Evolutionary conservation across 1,139 yeast genomes (phyloP), one percentile per base, ranked within the genome.

Genomic region (Candida sojae): DNA sequence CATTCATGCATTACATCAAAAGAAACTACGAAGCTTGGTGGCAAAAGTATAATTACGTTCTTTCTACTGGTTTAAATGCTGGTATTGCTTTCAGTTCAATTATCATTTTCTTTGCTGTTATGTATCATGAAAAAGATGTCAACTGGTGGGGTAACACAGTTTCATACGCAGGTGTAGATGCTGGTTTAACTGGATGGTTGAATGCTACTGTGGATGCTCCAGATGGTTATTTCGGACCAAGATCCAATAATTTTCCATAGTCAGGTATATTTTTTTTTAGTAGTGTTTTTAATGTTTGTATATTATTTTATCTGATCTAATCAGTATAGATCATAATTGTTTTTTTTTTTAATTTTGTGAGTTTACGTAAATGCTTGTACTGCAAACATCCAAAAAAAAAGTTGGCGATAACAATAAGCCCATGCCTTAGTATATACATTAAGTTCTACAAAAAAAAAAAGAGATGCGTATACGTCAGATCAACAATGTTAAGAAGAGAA

Each of bases 61-160:
- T 82, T 30, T 63, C 79, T 6, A 70, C 77, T 36, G 83, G 78
- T n/a, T 59, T 81, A 43, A 58, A 65, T n/a, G 79, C 84, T 6
- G 86, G 85, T 43, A 68, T 79, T 40, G 84, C 84, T 0, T 72
- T 78, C 48, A 59, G 74, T 42, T 75, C 79, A 1, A 63, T 79
- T 40, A 68, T 82, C 44, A 76, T 81, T 43, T 82, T 80, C 67
- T 80, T 81, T 57, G 71, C 82, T 4, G 80, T 78, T 10, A 77
- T 75, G 57, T 77, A 70, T 54, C 69, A 72, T 38, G 66, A 59
- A n/a, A 68, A 62, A 48, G 44, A 54, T 10, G 46, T 81, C 29
- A 51, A 52, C 48, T 82, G 86, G 86, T 82, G 86, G 86, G 86
- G 86, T 2, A 82, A 81, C 57, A 63, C 57, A 29, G 79, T 80